These are phyloP conservation scores for Amanita muscaria DNA, from an alignment of 768 basidiomycete genomes.

Conservation along the genomic window DNA sequence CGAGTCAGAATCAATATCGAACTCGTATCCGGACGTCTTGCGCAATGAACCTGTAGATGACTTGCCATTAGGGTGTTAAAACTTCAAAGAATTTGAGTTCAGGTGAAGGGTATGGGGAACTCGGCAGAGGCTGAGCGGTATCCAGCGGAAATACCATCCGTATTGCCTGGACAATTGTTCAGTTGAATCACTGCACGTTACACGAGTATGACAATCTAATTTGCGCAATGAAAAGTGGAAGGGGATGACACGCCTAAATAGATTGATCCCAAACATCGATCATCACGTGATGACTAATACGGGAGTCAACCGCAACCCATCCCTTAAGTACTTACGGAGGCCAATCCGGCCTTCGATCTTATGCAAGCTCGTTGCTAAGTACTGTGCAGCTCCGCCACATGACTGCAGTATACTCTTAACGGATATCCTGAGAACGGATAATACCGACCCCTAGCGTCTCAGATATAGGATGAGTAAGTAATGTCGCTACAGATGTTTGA, in stretches of 20 bases:
- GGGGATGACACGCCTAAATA: constrained; percentile 21
- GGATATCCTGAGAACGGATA: too few relatives aligned
- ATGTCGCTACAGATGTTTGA: too few relatives aligned
- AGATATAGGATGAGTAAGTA: too few relatives aligned
- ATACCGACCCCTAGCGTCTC: too few relatives aligned
- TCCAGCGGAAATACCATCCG: constrained; percentile 38
- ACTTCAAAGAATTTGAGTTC: constrained; percentile 20
- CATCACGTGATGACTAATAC: constrained; percentile 4
- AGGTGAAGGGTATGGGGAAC: constrained; percentile 31
- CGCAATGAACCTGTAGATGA: constrained; percentile 6
- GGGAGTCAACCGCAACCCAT: too few relatives aligned
- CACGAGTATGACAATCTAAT: constrained; percentile 29
- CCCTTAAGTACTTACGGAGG: too few relatives aligned
- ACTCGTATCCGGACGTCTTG: constrained; percentile 16
- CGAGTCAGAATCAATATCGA: constrained; percentile 19
- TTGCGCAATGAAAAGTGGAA: too few relatives aligned
- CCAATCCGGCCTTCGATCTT: too few relatives aligned
- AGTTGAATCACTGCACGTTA: constrained; percentile 82
- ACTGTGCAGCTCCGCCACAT: too few relatives aligned
- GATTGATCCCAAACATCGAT: background rate
- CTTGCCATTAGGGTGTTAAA: background rate
- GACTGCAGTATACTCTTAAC: too few relatives aligned
- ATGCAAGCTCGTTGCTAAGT: too few relatives aligned
- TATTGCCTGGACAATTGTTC: constrained; percentile 70
- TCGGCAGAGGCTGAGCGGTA: constrained; percentile 19